A percentile compares a stretch with the other conserved stretches of the same genome.
Conservation (phyloP, 306 rosid species). For the Vigna radiata region DNA sequence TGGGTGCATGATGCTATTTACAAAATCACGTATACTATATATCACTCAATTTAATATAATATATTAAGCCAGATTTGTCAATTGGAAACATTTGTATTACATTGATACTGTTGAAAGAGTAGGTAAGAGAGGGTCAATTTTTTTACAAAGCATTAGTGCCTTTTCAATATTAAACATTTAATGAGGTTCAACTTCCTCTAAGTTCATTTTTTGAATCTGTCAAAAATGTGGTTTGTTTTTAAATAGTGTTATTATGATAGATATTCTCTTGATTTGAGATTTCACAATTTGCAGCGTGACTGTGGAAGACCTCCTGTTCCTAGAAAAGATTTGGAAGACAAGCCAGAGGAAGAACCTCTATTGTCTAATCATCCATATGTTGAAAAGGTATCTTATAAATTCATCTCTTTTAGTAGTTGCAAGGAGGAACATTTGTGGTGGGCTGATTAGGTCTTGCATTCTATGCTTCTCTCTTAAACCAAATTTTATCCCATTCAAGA, state of each 20-base stretch:
- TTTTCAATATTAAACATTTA: background rate
- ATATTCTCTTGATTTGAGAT: slow-evolving; percentile 34
- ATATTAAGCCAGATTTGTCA: slow-evolving; percentile 28
- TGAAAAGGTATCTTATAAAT: slow-evolving; percentile 65
- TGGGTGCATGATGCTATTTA: slow-evolving; percentile 27
- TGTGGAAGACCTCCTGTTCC: slow-evolving; percentile 93
- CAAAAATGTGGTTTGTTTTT: slow-evolving; percentile 23
- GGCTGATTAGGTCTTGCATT: slow-evolving; percentile 34
- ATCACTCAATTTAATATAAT: background rate
- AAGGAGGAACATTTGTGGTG: slow-evolving; percentile 36
- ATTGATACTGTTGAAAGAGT: slow-evolving; percentile 30
- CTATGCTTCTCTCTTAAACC: slow-evolving; percentile 27
- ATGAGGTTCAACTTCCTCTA: background rate
- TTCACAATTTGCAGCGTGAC: slow-evolving; percentile 71
- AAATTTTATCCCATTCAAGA: slow-evolving; percentile 6
- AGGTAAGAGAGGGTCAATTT: slow-evolving; percentile 17
- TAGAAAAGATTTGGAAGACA: slow-evolving; percentile 84
- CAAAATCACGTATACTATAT: slow-evolving; percentile 18
- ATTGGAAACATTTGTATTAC: slow-evolving; percentile 25
- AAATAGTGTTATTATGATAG: slow-evolving; percentile 21
- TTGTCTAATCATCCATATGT: slow-evolving; percentile 94
- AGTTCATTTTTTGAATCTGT: slow-evolving; percentile 18
- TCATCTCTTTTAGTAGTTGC: slow-evolving; percentile 30
- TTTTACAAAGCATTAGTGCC: slow-evolving; percentile 21
- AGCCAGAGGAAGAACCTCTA: slow-evolving; percentile 84